phyloP scores from a whole-genome alignment of 1,139 yeast genomes.

The Saccharomyces hybrid region DNA sequence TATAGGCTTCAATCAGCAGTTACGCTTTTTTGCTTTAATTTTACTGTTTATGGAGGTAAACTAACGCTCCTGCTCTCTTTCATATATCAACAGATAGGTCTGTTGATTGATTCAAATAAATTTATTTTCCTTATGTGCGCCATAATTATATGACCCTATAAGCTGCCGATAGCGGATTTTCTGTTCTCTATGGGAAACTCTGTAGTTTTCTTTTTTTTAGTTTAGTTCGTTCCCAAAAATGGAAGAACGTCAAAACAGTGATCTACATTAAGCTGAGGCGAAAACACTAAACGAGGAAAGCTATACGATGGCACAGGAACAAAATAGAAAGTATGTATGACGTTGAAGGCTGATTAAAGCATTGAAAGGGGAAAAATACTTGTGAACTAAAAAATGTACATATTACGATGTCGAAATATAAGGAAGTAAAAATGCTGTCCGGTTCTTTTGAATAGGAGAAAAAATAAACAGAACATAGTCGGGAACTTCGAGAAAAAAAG shows the following conservation, averaged over 20 bases:
- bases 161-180: neutral
- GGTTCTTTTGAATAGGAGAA: neutral
- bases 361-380: neutral
- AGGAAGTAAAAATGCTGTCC: neutral
- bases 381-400: neutral
- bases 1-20: neutral
- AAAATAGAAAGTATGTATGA: neutral
- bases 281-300: neutral
- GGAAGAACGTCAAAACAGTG: neutral
- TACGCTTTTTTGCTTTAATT: neutral
- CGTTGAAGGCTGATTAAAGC: neutral
- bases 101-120: neutral
- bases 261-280: neutral
- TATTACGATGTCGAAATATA: neutral
- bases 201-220: neutral
- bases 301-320: neutral
- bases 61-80: neutral
- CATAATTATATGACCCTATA: neutral
- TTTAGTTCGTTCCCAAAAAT: neutral
- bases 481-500: neutral
- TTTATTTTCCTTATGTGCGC: neutral
- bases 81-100: neutral
- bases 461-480: neutral
- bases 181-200: neutral
- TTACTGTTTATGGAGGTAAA: neutral